Evolutionary conservation across 257 asterid species (phyloP), one percentile per base, ranked within the genome.

Genomic region (Pogostemon cablin): DNA sequence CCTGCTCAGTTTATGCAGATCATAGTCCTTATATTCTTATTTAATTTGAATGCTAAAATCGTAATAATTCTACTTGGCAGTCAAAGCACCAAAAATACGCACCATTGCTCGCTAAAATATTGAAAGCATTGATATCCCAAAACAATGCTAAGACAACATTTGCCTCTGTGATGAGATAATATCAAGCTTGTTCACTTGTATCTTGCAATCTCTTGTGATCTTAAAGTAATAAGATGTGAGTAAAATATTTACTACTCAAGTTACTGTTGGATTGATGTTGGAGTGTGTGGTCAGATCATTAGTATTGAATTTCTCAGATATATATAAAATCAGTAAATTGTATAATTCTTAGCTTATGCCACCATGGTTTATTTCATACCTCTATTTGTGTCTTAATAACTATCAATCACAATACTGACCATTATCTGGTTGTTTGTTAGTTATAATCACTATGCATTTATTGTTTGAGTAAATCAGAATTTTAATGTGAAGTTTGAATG

Each of bases 31-130:
- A 20, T 20, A 20, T 68, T 64, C 41, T 47, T 25, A 6, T 11
- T 58, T 49, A 17, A 15, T 70, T 61, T 73, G 39, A 46, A 25
- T 54, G 72, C 72, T 60, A 17, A 67, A 68, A n/a, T 49, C 17
- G 2, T 20, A 57, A 40, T 3, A 52, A 53, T 6, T 66, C 50
- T 35, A 86, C 86, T 81, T 84, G 70, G 82, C 96, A 93, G 99
- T 74, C 88, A 6, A 96, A 93, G 78, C 91, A 89, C 84, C 96
- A 96, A 11, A 86, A 87, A 43, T 89, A 91, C 81, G 86, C 99
- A 52, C 89, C 96, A 39, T 79, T 93, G 89, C 96, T 93, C 83
- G 87, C 95, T 62, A 93, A 93, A 81, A 81, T 91, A 79, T 75
- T 93, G 89, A 98, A 93, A 73, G 91, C 86, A 60, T 72, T 87